Evolutionary conservation across 1,284 basidiomycete genomes (phyloP).

Genomic region (Moesziomyces antarcticus): DNA sequence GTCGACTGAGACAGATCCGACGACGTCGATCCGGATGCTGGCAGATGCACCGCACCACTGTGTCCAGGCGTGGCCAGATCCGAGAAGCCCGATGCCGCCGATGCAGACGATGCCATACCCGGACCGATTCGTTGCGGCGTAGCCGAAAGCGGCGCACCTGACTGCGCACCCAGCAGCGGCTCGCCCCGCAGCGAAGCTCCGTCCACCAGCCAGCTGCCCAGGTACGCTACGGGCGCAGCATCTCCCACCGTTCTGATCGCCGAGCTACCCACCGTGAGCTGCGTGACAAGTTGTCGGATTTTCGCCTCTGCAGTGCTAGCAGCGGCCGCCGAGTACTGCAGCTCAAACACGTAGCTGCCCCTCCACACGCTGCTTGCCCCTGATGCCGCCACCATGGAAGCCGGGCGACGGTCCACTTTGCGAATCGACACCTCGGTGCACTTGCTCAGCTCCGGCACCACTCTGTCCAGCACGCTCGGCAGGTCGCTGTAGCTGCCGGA

Average conservation of each 20-base stretch:
- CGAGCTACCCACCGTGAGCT: constrained; percentile 19
- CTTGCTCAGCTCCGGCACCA: constrained; percentile 15
- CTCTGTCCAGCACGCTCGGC: constrained; percentile 7
- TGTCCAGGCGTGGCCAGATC: constrained; percentile 13
- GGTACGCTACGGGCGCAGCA: constrained; percentile 10
- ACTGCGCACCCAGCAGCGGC: neutral
- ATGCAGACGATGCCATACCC: neutral
- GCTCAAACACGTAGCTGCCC: constrained; percentile 42
- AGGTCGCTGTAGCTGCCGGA: constrained; percentile 14
- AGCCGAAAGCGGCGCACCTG: neutral
- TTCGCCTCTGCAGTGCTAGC: constrained; percentile 13
- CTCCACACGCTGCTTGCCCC: constrained; percentile 29
- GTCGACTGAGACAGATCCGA: constrained; percentile 4
- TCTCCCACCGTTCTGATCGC: constrained; percentile 5
- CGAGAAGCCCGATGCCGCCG: constrained; percentile 7
- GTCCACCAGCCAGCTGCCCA: constrained; percentile 47
- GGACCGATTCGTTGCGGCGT: neutral
- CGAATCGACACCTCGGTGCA: constrained; percentile 23
- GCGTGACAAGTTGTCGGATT: constrained; percentile 27
- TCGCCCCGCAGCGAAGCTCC: constrained; percentile 15
- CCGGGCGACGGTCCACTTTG: constrained; percentile 41
- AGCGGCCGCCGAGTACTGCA: constrained; percentile 27
- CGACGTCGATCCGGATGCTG: constrained; percentile 9
- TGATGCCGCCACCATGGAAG: constrained; percentile 8
- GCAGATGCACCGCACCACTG: constrained; percentile 1